These are phyloP conservation scores for Dendrobium nobile DNA, from an alignment of 106 monocot species.

Conservation along the genomic window DNA sequence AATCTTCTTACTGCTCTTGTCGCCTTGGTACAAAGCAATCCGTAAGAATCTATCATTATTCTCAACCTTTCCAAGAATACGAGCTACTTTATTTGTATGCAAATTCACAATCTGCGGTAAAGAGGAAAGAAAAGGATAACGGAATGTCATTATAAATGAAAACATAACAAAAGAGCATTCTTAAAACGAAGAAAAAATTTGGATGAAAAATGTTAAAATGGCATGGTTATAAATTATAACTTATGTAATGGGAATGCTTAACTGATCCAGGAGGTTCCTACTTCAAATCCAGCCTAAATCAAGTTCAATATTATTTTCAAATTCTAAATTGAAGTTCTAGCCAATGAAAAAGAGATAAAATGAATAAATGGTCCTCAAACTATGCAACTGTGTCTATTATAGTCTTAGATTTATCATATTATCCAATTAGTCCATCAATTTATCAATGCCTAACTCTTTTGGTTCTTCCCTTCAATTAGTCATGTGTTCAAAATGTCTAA, in stretches of 20 bases:
- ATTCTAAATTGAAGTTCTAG: neutral
- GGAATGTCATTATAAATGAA: neutral
- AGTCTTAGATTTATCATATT: neutral
- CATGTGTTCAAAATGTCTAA: neutral
- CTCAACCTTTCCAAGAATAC: conserved; percentile 95
- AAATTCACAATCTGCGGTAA: conserved; percentile 78
- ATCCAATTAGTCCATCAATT: neutral
- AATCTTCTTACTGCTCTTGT: conserved; percentile 66
- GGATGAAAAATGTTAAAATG: neutral
- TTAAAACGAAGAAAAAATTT: neutral
- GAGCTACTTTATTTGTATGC: conserved; percentile 92
- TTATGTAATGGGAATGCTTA: neutral
- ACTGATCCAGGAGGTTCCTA: neutral
- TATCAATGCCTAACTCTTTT: neutral
- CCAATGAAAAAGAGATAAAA: neutral
- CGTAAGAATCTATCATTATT: conserved; percentile 93
- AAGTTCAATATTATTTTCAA: neutral
- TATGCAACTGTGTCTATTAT: neutral
- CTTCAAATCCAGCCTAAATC: neutral
- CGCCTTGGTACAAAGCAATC: conserved; percentile 91
- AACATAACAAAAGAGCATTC: neutral
- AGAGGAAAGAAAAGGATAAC: neutral
- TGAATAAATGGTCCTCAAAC: neutral
- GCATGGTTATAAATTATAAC: neutral
- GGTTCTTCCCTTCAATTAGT: neutral